Base-by-base conservation (phyloP, 192 early-diverging fungal species). In the Allomyces javanicus region DNA sequence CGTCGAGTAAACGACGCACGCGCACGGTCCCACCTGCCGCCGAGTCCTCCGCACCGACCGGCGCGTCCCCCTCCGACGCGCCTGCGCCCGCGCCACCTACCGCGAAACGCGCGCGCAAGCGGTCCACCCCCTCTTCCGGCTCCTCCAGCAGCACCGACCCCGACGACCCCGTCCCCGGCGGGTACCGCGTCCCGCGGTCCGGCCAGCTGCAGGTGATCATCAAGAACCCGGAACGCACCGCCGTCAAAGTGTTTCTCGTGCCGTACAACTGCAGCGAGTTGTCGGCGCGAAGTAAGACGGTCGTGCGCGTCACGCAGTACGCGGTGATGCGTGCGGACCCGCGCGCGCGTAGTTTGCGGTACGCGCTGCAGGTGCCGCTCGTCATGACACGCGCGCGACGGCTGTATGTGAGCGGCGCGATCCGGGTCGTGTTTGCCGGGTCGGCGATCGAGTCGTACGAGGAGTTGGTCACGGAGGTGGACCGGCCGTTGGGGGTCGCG, bases 141-240 rank as follows among this genome's bases (percentile, higher is more conserved):
- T n/a, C 12, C 9, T 14, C 50, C 50, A 58, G 17, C 45, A 7
- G 2, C 50, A 58, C 17, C 17, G 50, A 21, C 6, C 50, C 12
- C 50, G 12, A 14, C 17, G 50, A 74, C 62, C 67, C 66, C 23
- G 71, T 74, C 63, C 70, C 71, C 10, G 80, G 72, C 21, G 84
- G 85, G 0, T 89, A 87, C 73, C 70, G 88, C 24, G 66, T 91
- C 6, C 89, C 89, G 23, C 69, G 73, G 1, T 77, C 82, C 65
- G 89, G 89, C 7, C 89, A 89, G 65, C 67, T 91, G 14, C 87
- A 89, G 66, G 81, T 91, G 62, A 78, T 89, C 61, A 88, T 92
- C 69, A 87, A 89, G 69, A 92, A 92, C 66, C 83, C 83, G 0
- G 79, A 80, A 69, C 79, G 80, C 55, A 89, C 89, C 0, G 87